Conservation (phyloP, 805 yeast genomes). For the Candida silvicultrix region DNA sequence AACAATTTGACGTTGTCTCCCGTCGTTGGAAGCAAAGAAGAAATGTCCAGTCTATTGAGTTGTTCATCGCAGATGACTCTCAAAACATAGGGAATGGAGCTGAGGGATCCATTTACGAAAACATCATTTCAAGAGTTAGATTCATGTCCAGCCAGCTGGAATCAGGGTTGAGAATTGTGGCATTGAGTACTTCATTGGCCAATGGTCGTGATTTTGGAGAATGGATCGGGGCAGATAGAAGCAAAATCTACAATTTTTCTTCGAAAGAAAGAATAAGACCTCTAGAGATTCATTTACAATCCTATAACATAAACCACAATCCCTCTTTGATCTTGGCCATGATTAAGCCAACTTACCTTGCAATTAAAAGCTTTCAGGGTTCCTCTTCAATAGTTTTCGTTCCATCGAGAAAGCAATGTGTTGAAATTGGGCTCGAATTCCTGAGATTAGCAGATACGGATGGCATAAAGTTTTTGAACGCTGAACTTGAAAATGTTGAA, state of each 20-base stretch:
- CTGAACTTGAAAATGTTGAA: slow-evolving; percentile 31
- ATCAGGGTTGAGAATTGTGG: slow-evolving; percentile 54
- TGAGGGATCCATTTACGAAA: slow-evolving; percentile 63
- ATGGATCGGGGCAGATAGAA: slow-evolving; percentile 74
- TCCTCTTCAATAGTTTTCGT: slow-evolving; percentile 46
- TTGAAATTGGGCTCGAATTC: slow-evolving; percentile 45
- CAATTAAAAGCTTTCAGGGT: slow-evolving; percentile 28
- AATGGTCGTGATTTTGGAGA: slow-evolving; percentile 75
- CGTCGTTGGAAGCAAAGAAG: slow-evolving; percentile 80
- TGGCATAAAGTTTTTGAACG: slow-evolving; percentile 32
- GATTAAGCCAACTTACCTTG: slow-evolving; percentile 42
- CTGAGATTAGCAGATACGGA: slow-evolving; percentile 31
- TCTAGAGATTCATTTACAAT: slow-evolving; percentile 50
- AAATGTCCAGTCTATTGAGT: slow-evolving; percentile 59
- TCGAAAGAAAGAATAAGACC: slow-evolving; percentile 54
- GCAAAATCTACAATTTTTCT: slow-evolving; percentile 60
- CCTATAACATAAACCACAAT: slow-evolving; percentile 39
- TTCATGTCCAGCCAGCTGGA: slow-evolving; percentile 66
- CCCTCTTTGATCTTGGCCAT: slow-evolving; percentile 47
- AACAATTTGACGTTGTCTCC: slow-evolving; percentile 65
- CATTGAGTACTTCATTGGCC: slow-evolving; percentile 61
- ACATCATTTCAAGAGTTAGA: slow-evolving; percentile 61
- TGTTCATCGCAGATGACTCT: slow-evolving; percentile 67
- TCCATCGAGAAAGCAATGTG: slow-evolving; percentile 46
- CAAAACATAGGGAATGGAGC: slow-evolving; percentile 57